These are phyloP conservation scores for Papiliotrema fonsecae DNA, from an alignment of 1,284 basidiomycete species.

Conservation along the genomic window DNA sequence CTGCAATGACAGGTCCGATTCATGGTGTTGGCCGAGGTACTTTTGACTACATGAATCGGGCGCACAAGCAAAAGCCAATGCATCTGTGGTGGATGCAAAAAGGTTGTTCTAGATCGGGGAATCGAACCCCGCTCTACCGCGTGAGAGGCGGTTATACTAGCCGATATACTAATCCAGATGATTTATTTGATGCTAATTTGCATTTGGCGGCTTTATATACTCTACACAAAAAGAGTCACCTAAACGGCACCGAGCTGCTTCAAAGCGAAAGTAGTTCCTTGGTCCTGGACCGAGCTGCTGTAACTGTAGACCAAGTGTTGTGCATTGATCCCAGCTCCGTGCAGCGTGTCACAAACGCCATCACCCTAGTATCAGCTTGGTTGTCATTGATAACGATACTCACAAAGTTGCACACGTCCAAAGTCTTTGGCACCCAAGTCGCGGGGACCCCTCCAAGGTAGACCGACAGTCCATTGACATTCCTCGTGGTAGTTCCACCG, in stretches of 20 bases:
- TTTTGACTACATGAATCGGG: too few relatives aligned
- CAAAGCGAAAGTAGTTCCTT: slow-evolving; percentile 10
- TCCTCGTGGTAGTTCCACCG: slow-evolving; percentile 26
- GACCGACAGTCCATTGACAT: slow-evolving; percentile 18
- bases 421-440: slow-evolving; percentile 28
- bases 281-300: slow-evolving; percentile 18
- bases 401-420: slow-evolving; percentile 34
- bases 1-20: too few relatives aligned
- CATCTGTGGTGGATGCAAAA: too few relatives aligned
- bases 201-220: too few relatives aligned
- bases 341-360: slow-evolving; percentile 30
- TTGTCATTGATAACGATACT: slow-evolving; percentile 1
- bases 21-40: too few relatives aligned
- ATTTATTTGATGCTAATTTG: too few relatives aligned
- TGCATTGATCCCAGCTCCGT: slow-evolving; percentile 25
- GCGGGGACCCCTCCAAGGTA: slow-evolving; percentile 17
- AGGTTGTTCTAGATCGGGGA: too few relatives aligned
- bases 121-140: too few relatives aligned
- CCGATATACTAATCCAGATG: too few relatives aligned
- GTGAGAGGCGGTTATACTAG: too few relatives aligned
- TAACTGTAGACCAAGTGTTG: slow-evolving; percentile 28
- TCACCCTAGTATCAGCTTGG: slow-evolving; percentile 18
- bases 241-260: background rate
- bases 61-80: too few relatives aligned
- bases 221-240: too few relatives aligned